Conservation (phyloP, 2,329 filamentous ascomycete species). For the Colletotrichum sp. region DNA sequence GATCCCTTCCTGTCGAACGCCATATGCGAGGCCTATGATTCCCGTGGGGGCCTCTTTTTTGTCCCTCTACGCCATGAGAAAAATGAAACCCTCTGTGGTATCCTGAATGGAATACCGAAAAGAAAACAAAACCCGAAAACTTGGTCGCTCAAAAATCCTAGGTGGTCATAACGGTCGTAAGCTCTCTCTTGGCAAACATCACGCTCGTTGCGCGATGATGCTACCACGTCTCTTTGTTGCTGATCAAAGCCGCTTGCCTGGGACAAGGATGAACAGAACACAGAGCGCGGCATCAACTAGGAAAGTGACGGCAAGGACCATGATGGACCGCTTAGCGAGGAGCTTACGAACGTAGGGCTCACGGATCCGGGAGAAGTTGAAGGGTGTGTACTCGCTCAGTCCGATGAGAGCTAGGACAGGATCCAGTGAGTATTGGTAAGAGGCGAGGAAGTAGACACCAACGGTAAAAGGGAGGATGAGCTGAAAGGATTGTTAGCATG, state of each 20-base stretch:
- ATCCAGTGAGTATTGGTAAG: conserved; percentile 95
- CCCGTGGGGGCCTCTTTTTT: not conserved
- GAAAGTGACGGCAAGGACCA: conserved; percentile 78
- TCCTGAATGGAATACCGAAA: conserved; percentile 9
- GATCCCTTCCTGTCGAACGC: conserved; percentile 5
- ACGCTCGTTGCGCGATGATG: not conserved
- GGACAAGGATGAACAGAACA: conserved; percentile 92
- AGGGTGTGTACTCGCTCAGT: conserved; percentile 94
- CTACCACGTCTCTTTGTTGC: not conserved
- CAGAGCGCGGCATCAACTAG: conserved; percentile 83
- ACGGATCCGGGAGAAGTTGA: conserved; percentile 85
- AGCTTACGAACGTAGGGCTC: conserved; percentile 92
- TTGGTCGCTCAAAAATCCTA: conserved; percentile 15
- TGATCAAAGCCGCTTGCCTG: conserved; percentile 76
- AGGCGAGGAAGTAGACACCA: conserved; percentile 85
- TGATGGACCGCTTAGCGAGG: conserved; percentile 80
- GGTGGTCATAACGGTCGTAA: conserved; percentile 19
- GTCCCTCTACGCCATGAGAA: not conserved
- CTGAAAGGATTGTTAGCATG: conserved; percentile 31
- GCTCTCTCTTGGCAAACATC: not conserved
- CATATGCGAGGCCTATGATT: not conserved
- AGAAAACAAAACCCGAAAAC: not conserved
- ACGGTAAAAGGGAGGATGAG: conserved; percentile 89
- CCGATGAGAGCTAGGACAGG: conserved; percentile 88
- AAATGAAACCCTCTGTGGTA: conserved; percentile 1